Conservation (phyloP, 2,329 filamentous ascomycete species). For the Elsinoe australis region DNA sequence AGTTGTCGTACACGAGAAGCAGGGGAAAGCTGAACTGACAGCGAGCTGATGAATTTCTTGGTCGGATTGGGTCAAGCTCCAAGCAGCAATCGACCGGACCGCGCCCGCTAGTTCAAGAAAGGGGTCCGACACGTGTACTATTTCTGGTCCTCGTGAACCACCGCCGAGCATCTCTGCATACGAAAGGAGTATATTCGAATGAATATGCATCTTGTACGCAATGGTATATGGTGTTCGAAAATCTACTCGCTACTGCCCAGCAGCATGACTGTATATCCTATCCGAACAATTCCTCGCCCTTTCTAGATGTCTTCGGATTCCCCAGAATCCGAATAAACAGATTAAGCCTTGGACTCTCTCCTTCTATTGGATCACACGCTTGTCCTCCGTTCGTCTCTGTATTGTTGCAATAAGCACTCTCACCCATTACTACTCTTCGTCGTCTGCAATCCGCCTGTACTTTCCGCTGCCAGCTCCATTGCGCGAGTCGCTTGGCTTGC, state of each 20-base stretch:
- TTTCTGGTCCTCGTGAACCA: neutral
- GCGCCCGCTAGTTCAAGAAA: constrained; percentile 1
- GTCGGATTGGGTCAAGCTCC: constrained; percentile 5
- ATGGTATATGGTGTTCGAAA: neutral
- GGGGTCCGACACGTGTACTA: constrained; percentile 8
- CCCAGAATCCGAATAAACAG: neutral
- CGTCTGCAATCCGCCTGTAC: constrained; percentile 42
- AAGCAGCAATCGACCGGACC: constrained; percentile 11
- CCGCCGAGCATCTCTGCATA: too few relatives aligned
- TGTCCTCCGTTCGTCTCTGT: neutral
- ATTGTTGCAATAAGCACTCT: neutral
- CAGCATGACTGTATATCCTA: constrained; percentile 14
- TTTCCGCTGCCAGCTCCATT: constrained; percentile 35
- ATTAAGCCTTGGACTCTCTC: neutral
- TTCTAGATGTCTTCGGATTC: neutral
- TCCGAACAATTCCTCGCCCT: neutral
- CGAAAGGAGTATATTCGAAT: neutral
- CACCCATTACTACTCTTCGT: constrained; percentile 28
- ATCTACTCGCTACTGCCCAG: neutral
- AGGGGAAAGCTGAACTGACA: neutral
- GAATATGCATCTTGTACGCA: neutral
- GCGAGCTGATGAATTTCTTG: constrained; percentile 14
- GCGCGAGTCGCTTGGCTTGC: constrained; percentile 38
- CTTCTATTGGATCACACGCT: neutral
- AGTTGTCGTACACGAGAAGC: neutral